phyloP scores from a whole-genome alignment of 306 rosid genomes.

The Casuarina equisetifolia region DNA sequence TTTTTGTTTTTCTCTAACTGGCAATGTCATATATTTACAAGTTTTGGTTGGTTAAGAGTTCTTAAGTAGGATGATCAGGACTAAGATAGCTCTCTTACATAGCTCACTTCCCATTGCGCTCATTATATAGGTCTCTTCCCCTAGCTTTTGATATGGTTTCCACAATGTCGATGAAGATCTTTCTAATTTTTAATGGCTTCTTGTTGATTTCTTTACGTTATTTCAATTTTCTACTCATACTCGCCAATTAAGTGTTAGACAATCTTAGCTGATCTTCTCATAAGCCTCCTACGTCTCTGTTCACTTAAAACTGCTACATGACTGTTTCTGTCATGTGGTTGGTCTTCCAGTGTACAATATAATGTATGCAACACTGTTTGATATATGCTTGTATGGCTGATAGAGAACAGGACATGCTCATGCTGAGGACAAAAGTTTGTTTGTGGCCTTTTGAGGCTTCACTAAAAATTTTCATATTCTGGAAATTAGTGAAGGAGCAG shows the following conservation, averaged over 20 bases:
- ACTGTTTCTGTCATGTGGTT: background rate
- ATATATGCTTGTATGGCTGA: background rate
- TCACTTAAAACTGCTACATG: background rate
- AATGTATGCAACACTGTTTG: background rate
- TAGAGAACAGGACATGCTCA: background rate
- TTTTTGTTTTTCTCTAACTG: background rate
- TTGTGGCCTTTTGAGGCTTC: background rate
- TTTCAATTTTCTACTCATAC: background rate
- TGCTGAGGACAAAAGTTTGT: background rate
- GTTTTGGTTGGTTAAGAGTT: background rate
- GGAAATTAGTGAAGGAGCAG: conserved; percentile 2
- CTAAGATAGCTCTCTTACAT: background rate
- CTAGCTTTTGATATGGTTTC: background rate
- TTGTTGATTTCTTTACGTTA: too few species aligned
- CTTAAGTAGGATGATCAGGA: background rate
- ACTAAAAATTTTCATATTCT: background rate
- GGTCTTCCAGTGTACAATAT: background rate
- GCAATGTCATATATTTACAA: background rate
- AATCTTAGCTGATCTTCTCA: background rate
- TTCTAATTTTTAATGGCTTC: background rate
- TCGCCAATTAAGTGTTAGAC: background rate
- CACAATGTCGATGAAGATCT: background rate
- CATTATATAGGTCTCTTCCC: background rate
- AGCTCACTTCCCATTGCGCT: background rate
- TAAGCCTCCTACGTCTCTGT: background rate